A percentile compares a stretch with the other conserved stretches of the same genome.
These are phyloP conservation scores for Monilinia vaccinii-corymbosi DNA, from an alignment of 2,329 filamentous ascomycete species.

Conservation along the genomic window DNA sequence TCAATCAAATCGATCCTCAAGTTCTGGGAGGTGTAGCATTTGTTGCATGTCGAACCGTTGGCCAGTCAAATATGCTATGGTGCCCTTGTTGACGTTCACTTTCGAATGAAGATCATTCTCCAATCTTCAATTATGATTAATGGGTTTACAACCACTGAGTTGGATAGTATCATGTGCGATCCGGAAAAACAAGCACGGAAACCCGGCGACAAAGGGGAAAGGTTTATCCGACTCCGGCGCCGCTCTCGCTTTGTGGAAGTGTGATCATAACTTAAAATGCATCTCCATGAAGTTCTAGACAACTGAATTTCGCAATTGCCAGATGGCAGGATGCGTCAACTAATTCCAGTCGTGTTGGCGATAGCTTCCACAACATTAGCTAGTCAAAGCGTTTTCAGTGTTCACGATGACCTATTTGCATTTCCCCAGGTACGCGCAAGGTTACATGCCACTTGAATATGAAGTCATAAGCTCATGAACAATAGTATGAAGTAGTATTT, in stretches of 20 bases:
- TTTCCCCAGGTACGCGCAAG: conserved; percentile 51
- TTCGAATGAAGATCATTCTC: background rate
- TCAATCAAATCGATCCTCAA: background rate
- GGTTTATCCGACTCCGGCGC: background rate
- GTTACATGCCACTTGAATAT: background rate
- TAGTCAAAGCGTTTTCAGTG: conserved; percentile 54
- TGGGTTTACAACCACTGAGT: background rate
- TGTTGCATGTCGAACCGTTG: conserved; percentile 7
- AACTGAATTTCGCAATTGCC: conserved; percentile 16
- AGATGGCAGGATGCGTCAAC: conserved; percentile 28
- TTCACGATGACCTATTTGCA: conserved; percentile 63
- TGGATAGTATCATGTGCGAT: background rate
- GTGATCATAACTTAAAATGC: background rate
- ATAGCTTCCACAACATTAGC: conserved; percentile 34
- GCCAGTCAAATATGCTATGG: background rate
- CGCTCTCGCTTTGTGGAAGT: background rate
- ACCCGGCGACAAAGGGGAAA: background rate
- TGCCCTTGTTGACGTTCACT: background rate
- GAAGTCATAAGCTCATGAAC: conserved; percentile 15
- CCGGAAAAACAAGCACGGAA: background rate
- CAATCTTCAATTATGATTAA: too few relatives aligned
- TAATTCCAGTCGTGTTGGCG: conserved; percentile 24
- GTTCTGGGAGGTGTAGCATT: background rate
- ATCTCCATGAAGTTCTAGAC: conserved; percentile 9
- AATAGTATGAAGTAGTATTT: conserved; percentile 56